A percentile compares a stretch with the other conserved stretches of the same genome.
phyloP scores from a whole-genome alignment of 495 filamentous ascomycete genomes.

The Articulospora tetracladia region DNA sequence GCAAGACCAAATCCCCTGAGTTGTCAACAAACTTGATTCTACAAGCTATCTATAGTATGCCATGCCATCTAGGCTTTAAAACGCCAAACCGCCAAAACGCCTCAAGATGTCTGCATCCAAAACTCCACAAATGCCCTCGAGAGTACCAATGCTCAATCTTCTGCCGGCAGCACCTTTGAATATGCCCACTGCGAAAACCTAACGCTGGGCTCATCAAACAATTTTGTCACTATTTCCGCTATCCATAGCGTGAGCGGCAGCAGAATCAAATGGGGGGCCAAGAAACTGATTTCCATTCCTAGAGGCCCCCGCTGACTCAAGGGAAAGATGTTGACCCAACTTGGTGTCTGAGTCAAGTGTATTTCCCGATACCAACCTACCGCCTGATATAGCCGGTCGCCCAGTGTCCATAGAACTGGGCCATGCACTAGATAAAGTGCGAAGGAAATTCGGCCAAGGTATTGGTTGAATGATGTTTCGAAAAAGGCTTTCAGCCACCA shows the following conservation, averaged over 20 bases:
- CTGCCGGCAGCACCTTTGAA: constrained; percentile 16
- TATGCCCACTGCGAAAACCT: constrained; percentile 51
- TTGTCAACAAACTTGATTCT: no score
- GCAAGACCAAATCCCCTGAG: no score
- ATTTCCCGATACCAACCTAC: constrained; percentile 46
- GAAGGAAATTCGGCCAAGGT: constrained; percentile 56
- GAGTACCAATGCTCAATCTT: neutral
- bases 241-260: constrained; percentile 53
- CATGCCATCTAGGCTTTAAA: neutral
- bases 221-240: constrained; percentile 50
- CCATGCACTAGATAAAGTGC: constrained; percentile 55
- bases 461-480: constrained; percentile 53
- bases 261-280: constrained; percentile 48
- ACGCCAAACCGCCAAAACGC: neutral
- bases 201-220: constrained; percentile 54
- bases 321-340: constrained; percentile 20
- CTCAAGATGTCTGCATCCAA: neutral
- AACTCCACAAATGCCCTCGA: neutral
- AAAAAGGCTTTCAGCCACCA: constrained; percentile 49
- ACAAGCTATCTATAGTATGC: no score
- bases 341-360: constrained; percentile 29
- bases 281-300: constrained; percentile 50
- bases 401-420: constrained; percentile 47
- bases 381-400: constrained; percentile 47
- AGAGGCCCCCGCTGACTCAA: constrained; percentile 36